Evolutionary conservation across 176 grass and related monocot genomes (phyloP).

Genomic region (Pontederia paniculata): DNA sequence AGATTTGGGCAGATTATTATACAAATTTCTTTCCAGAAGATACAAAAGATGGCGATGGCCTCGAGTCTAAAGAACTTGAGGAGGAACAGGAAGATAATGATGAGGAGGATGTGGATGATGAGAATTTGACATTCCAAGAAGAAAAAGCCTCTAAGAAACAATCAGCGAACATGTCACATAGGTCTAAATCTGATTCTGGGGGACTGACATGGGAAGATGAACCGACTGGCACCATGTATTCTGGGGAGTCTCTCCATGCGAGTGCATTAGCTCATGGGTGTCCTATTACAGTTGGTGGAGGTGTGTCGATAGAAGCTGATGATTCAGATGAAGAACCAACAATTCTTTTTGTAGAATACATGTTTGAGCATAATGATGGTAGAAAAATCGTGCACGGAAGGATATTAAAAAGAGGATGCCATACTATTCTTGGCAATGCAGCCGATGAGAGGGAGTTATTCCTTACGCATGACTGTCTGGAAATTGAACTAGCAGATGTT

Average conservation of each 20-base stretch:
- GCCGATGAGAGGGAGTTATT: constrained; percentile 93
- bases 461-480: constrained; percentile 76
- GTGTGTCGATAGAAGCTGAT: constrained; percentile 51
- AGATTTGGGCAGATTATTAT: constrained; percentile 65
- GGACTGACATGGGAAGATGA: constrained; percentile 35
- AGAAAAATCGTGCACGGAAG: constrained; percentile 85
- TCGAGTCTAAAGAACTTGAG: constrained; percentile 34
- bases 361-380: constrained; percentile 68
- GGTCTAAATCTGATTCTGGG: constrained; percentile 23
- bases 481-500: constrained; percentile 69
- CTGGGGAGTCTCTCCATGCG: constrained; percentile 43
- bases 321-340: constrained; percentile 32
- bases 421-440: constrained; percentile 91
- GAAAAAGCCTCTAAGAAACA: constrained; percentile 13
- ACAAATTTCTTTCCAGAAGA: constrained; percentile 50
- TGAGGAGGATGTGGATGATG: constrained; percentile 49
- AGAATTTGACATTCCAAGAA: constrained; percentile 19
- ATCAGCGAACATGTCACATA: constrained; percentile 20
- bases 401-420: constrained; percentile 46
- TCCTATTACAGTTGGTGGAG: constrained; percentile 37
- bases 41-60: constrained; percentile 17
- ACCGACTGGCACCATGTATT: constrained; percentile 27
- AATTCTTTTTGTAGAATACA: constrained; percentile 79
- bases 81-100: constrained; percentile 69
- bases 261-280: constrained; percentile 45